These are phyloP conservation scores for Colletotrichum coccodes DNA, from an alignment of 2,329 filamentous ascomycete species.

Conservation along the genomic window DNA sequence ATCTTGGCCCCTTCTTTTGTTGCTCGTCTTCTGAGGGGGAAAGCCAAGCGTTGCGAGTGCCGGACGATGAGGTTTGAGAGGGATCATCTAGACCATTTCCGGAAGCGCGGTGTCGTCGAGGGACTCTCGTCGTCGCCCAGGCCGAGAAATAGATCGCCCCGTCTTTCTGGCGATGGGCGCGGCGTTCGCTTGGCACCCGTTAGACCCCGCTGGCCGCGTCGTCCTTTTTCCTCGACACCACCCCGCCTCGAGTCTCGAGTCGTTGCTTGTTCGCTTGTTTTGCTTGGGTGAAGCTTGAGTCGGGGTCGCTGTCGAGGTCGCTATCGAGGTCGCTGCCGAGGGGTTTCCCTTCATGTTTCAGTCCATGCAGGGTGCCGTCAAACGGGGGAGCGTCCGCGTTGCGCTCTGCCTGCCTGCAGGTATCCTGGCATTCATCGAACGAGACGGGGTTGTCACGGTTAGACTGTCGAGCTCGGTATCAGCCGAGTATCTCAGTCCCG, in stretches of 20 bases:
- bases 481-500: background rate
- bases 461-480: background rate
- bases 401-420: constrained; percentile 4
- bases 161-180: background rate
- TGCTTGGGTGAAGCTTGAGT: background rate
- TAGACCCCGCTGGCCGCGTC: constrained; percentile 7
- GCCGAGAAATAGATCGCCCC: constrained; percentile 14
- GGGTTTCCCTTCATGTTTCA: constrained; percentile 23
- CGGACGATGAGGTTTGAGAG: background rate
- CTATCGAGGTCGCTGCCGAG: too few relatives aligned
- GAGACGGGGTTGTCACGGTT: background rate
- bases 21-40: background rate
- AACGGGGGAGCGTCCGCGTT: constrained; percentile 6
- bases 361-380: constrained; percentile 25
- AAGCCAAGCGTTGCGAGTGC: constrained; percentile 19
- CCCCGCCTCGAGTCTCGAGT: background rate
- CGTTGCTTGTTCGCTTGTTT: background rate
- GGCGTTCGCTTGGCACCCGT: constrained; percentile 7
- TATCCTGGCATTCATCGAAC: background rate
- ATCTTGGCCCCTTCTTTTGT: background rate
- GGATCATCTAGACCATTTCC: constrained; percentile 4
- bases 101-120: constrained; percentile 9
- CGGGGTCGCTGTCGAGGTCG: background rate
- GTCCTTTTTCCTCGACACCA: background rate
- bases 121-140: constrained; percentile 6